Evolutionary conservation across 2,329 filamentous ascomycete genomes (phyloP), one percentile per base, ranked within the genome.

Genomic region (Cladophialophora bantiana): DNA sequence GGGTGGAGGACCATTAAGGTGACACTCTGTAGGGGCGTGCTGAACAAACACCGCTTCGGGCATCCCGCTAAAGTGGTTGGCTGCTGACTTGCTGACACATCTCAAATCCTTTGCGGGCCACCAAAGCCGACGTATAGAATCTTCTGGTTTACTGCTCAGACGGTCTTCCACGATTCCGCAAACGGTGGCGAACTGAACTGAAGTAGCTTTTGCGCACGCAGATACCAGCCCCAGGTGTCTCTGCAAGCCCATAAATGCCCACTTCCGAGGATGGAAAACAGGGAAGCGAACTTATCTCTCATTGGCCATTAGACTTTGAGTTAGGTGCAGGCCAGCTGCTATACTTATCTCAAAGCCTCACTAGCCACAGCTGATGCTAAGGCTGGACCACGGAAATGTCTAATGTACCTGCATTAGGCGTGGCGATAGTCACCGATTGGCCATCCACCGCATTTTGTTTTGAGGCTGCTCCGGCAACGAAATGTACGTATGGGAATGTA

Each of bases 401-500:
- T 70, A 62, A 62, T 64, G 68, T 70, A 65, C 68, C 68, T 70
- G 68, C 68, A 70, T 68, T 70, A 61, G 36, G 48, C 59, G 59
- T 54, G 55, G 54, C 59, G 13, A 59, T 42, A 55, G 20, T 58
- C 55, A 36, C 63, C 58, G 64, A 63, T 59, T 66, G 48, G 64
- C 56, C 53, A 64, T 59, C 40, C 54, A 36, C 36, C 36, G 9
- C 26, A 36, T 13, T n/a, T 58, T 54, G 61, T 36, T 20, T 35
- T 7, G 45, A 34, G 26, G 35, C 59, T 38, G 45, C 52, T 55
- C 34, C 52, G 15, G 52, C 31, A 55, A 55, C 52, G n/a, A 55
- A 26, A 9, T 26, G 18, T 34, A 55, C n/a, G 34, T 18, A 6
- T 26, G 7, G 12, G 18, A 9, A 38, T 15, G 48, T 20, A 54